phyloP scores from a whole-genome alignment of 805 yeast genomes.

The Yarrowia sp. region DNA sequence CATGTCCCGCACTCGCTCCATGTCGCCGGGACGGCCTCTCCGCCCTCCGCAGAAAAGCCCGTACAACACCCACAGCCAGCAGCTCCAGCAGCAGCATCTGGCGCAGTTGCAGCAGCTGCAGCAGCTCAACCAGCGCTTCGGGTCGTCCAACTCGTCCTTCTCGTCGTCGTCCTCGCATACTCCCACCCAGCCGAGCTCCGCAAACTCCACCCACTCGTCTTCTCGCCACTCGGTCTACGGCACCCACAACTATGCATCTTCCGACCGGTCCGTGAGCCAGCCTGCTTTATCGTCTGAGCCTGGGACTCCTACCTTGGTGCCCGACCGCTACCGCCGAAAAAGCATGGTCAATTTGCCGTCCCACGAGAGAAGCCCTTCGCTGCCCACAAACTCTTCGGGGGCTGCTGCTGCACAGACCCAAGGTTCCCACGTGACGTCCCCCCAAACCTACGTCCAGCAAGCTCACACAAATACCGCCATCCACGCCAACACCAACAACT shows the following conservation, averaged over 20 bases:
- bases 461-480: background rate
- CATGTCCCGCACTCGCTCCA: constrained; percentile 8
- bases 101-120: constrained; percentile 26
- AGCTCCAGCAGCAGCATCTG: constrained; percentile 26
- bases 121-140: constrained; percentile 27
- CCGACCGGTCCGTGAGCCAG: constrained; percentile 18
- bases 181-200: background rate
- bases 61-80: constrained; percentile 1
- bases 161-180: constrained; percentile 15
- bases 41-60: background rate
- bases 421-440: constrained; percentile 12
- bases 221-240: constrained; percentile 22
- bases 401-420: background rate
- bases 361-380: constrained; percentile 9
- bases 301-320: background rate
- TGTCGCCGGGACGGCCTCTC: constrained; percentile 20
- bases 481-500: background rate
- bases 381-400: background rate
- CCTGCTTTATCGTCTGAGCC: constrained; percentile 6
- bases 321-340: constrained; percentile 18
- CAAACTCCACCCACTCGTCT: constrained; percentile 5
- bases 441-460: constrained; percentile 21
- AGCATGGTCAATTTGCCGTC: constrained; percentile 23
- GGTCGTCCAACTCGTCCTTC: constrained; percentile 25
- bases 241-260: constrained; percentile 13